phyloP scores from a whole-genome alignment of 1,139 yeast species.

The Yamadazyma membranifaciens region DNA sequence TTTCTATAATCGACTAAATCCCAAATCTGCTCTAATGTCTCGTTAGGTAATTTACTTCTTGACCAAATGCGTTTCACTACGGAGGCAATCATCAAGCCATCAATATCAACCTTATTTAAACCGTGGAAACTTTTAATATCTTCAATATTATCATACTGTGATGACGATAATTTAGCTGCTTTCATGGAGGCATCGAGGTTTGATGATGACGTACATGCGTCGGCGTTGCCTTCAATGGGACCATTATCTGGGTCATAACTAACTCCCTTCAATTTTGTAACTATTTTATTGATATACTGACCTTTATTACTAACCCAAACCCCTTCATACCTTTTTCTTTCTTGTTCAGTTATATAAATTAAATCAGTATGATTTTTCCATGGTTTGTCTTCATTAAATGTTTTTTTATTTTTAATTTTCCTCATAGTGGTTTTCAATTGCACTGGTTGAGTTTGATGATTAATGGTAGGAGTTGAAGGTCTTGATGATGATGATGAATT shows the following conservation, averaged over 20 bases:
- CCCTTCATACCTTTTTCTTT: slow-evolving; percentile 86
- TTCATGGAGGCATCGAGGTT: slow-evolving; percentile 23
- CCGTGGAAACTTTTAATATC: slow-evolving; percentile 30
- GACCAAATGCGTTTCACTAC: slow-evolving; percentile 81
- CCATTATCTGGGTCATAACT: slow-evolving; percentile 25
- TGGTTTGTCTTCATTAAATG: slow-evolving; percentile 87
- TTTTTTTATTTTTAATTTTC: slow-evolving; percentile 46
- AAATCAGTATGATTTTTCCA: slow-evolving; percentile 86
- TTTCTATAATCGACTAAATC: slow-evolving; percentile 70
- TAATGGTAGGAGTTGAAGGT: slow-evolving; percentile 15
- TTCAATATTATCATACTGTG: slow-evolving; percentile 19
- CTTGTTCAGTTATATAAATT: slow-evolving; percentile 61
- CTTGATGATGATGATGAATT: slow-evolving; percentile 15
- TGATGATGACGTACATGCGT: too few species aligned
- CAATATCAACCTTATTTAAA: slow-evolving; percentile 28
- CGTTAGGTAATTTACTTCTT: slow-evolving; percentile 68
- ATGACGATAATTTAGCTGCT: slow-evolving; percentile 33
- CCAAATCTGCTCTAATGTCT: slow-evolving; percentile 69
- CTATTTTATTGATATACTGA: slow-evolving; percentile 47
- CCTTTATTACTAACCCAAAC: slow-evolving; percentile 91
- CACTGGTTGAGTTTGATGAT: slow-evolving; percentile 28
- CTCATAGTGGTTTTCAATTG: slow-evolving; percentile 69
- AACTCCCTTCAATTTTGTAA: slow-evolving; percentile 34
- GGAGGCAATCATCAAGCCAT: slow-evolving; percentile 54
- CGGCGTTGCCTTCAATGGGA: slow-evolving; percentile 9